Conservation (phyloP, 2,329 filamentous ascomycete genomes). For the Fusarium anguioides region DNA sequence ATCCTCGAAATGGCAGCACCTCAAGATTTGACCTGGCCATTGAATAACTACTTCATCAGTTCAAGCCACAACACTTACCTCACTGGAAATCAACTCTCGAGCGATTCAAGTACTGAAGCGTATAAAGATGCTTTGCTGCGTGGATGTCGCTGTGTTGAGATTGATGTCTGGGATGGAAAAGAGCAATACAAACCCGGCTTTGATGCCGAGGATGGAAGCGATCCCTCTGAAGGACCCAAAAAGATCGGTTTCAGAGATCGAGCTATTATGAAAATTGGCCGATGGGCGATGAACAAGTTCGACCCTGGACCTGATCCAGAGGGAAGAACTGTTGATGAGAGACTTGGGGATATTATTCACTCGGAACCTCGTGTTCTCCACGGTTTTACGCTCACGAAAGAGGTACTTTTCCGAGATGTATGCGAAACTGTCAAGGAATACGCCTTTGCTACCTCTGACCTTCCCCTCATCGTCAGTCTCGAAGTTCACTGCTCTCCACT, state of each 20-base stretch:
- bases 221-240: not conserved
- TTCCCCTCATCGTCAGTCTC: slow-evolving; percentile 90
- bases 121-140: slow-evolving; percentile 80
- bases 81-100: slow-evolving; percentile 84
- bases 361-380: slow-evolving; percentile 78
- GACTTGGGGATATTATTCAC: not conserved
- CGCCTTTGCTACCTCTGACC: slow-evolving; percentile 77
- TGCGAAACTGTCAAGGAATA: slow-evolving; percentile 81
- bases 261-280: not conserved
- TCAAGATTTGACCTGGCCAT: slow-evolving; percentile 70
- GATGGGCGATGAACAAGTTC: slow-evolving; percentile 13
- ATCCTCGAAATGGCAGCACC: slow-evolving; percentile 8
- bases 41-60: slow-evolving; percentile 92
- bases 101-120: slow-evolving; percentile 78
- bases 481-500: slow-evolving; percentile 85
- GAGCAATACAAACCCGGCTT: slow-evolving; percentile 8
- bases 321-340: not conserved
- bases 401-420: slow-evolving; percentile 86
- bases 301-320: not conserved
- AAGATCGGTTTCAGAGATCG: not conserved
- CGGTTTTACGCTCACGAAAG: slow-evolving; percentile 82
- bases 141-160: slow-evolving; percentile 90
- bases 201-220: rapidly evolving
- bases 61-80: slow-evolving; percentile 96
- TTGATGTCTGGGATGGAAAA: slow-evolving; percentile 93